Evolutionary conservation across 352 stramenopile species (phyloP).

Genomic region (Phytopythium delawarense): DNA sequence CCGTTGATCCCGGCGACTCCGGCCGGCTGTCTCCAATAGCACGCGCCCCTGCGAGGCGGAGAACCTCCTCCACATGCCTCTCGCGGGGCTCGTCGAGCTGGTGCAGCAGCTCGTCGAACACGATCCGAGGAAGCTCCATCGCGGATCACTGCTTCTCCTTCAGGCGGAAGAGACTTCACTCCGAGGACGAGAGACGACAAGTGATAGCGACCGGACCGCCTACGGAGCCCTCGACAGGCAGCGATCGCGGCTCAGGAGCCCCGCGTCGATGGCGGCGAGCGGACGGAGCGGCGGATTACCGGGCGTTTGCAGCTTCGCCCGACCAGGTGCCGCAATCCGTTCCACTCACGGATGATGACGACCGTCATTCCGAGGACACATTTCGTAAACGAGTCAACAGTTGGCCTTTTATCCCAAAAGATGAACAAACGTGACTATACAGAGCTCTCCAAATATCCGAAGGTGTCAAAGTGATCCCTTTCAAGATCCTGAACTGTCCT

Average conservation of each 20-base stretch:
- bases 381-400: not conserved
- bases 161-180: not conserved
- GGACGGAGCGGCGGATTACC: not conserved
- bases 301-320: not conserved
- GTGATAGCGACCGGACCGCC: not conserved
- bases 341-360: not conserved
- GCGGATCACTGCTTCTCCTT: not conserved
- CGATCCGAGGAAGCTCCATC: constrained; percentile 44
- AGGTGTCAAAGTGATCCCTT: not conserved
- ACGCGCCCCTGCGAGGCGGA: constrained; percentile 8
- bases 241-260: not conserved
- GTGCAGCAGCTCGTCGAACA: constrained; percentile 47
- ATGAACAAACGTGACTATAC: not conserved
- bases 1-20: not conserved
- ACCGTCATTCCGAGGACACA: not conserved
- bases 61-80: constrained; percentile 19
- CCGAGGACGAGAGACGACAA: not conserved
- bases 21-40: not conserved
- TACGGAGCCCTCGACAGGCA: not conserved
- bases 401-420: not conserved
- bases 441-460: not conserved
- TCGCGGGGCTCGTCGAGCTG: constrained; percentile 42
- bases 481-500: not conserved
- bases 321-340: not conserved
- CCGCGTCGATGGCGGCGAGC: not conserved